A percentile compares a stretch with the other conserved stretches of the same genome.
Conservation (phyloP, 306 rosid genomes). For the Inga leiocalycina region DNA sequence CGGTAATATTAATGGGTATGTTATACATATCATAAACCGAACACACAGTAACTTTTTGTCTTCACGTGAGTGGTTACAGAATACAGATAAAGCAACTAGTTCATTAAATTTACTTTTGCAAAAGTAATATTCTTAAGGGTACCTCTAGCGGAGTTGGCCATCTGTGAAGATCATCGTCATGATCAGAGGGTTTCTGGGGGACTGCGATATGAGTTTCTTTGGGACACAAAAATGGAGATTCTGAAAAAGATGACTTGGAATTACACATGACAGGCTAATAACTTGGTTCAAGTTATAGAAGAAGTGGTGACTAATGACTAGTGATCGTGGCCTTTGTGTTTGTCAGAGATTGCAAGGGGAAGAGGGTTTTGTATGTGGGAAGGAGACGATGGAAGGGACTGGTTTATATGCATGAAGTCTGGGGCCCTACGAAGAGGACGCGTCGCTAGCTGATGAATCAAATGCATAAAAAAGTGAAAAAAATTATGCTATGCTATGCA, state of each 20-base stretch:
- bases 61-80: conserved; percentile 22
- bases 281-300: conserved; percentile 26
- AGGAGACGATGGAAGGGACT: conserved; percentile 40
- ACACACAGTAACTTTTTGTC: neutral
- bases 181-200: conserved; percentile 44
- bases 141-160: conserved; percentile 94
- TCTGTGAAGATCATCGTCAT: conserved; percentile 56
- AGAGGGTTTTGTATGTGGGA: conserved; percentile 39
- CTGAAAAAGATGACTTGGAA: conserved; percentile 68
- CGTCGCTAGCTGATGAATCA: conserved; percentile 37
- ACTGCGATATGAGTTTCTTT: conserved; percentile 51
- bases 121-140: conserved; percentile 1
- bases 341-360: conserved; percentile 7
- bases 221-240: conserved; percentile 58
- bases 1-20: neutral
- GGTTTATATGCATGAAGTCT: conserved; percentile 56
- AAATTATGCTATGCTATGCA: conserved; percentile 1
- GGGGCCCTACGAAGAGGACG: conserved; percentile 42
- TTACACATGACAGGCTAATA: conserved; percentile 55
- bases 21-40: neutral
- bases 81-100: conserved; percentile 22
- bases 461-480: neutral
- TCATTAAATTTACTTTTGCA: neutral
- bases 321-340: conserved; percentile 17
- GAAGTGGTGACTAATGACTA: neutral